Conservation (phyloP, 176 grass and related monocot species). For the Triticum timopheevii region DNA sequence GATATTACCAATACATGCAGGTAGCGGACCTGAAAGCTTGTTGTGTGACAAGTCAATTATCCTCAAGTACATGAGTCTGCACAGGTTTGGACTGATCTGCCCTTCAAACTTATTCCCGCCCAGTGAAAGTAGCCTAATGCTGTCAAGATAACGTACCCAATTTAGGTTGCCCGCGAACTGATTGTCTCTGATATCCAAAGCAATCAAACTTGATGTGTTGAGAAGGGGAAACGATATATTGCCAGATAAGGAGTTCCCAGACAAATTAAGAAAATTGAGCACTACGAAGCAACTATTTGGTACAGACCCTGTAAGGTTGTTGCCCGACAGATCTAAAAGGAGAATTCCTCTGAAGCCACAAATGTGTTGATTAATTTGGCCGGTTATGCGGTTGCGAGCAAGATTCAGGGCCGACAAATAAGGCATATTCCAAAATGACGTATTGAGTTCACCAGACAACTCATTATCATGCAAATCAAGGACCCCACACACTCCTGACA, state of each 20-base stretch:
- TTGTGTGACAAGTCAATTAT: slow-evolving; percentile 27
- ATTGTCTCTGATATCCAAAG: neutral
- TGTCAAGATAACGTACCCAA: neutral
- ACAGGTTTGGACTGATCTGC: neutral
- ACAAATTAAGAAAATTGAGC: neutral
- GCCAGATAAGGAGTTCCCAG: slow-evolving; percentile 14
- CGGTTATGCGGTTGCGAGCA: too few species aligned
- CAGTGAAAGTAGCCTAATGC: neutral
- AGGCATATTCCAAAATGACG: too few species aligned
- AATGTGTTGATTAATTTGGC: too few species aligned
- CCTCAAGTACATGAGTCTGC: neutral
- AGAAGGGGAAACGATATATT: neutral
- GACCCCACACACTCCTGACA: too few species aligned
- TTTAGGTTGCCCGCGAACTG: neutral
- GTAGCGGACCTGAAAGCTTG: slow-evolving; percentile 20
- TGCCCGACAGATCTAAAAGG: neutral
- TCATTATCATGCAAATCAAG: too few species aligned
- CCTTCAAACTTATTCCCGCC: slow-evolving; percentile 29
- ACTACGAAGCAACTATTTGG: neutral
- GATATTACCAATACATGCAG: slow-evolving; percentile 21
- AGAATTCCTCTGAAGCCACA: too few species aligned
- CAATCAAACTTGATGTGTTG: neutral
- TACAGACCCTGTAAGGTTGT: slow-evolving; percentile 20
- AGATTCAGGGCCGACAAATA: too few species aligned
- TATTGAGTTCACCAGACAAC: too few species aligned